phyloP scores from a whole-genome alignment of 2,329 filamentous ascomycete species.

The Magnaporthales sp. region DNA sequence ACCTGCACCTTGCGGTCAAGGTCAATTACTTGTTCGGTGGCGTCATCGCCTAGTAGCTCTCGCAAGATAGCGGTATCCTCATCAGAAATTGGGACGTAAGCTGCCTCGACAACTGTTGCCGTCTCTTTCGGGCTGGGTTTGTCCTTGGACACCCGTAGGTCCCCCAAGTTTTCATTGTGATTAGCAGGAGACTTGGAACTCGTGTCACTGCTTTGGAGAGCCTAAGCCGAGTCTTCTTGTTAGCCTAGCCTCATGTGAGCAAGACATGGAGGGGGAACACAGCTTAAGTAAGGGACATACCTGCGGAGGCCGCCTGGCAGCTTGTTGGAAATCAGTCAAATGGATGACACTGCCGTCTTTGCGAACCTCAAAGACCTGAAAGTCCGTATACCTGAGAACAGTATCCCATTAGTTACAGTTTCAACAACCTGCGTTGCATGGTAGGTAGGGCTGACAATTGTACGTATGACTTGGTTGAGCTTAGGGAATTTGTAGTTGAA shows the following conservation, averaged over 20 bases:
- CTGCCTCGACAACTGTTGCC: neutral
- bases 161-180: neutral
- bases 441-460: neutral
- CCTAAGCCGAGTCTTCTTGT: neutral
- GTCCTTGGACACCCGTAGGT: neutral
- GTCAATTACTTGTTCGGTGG: constrained; percentile 29
- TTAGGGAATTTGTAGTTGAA: neutral
- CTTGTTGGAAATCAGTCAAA: constrained; percentile 32
- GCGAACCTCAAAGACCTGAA: constrained; percentile 82
- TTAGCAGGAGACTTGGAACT: neutral
- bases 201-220: neutral
- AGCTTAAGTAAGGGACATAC: constrained; percentile 5
- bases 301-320: constrained; percentile 4
- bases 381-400: constrained; percentile 69
- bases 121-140: neutral
- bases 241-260: neutral
- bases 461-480: neutral
- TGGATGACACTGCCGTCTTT: constrained; percentile 70
- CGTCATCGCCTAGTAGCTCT: constrained; percentile 28
- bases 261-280: neutral
- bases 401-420: neutral
- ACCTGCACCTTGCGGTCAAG: constrained; percentile 28
- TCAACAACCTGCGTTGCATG: neutral
- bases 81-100: constrained; percentile 8
- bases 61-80: constrained; percentile 27